Base-by-base conservation (phyloP, 768 basidiomycete genomes). In the Pisolithus marmoratus region DNA sequence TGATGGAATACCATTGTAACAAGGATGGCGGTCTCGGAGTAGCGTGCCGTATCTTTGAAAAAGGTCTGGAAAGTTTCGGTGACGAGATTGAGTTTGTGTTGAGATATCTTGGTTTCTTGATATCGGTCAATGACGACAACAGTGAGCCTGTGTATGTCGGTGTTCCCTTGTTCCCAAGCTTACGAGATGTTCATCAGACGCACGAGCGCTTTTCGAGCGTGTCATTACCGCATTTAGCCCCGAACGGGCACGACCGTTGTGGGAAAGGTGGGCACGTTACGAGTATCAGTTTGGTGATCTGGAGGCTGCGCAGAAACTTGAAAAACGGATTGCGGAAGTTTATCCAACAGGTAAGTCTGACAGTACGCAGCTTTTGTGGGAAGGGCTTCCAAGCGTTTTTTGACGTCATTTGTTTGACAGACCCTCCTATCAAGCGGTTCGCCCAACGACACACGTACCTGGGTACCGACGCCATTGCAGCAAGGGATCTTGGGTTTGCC, bases 241-340 rank as follows among this genome's bases (percentile, higher is more conserved):
- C 8, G 88, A 90, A 42, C 81, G 82, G 38, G 90, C 91, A 15
- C 77, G 89, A 34, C 85, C 88, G 0, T 76, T 98, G 17, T 99
- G 94, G 94, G 93, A 96, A 63, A 82, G 90, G 41, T 98, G 94
- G 96, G 85, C 93, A 4, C 78, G 87, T 50, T 95, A 95, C 70
- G 92, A 96, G 67, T 97, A 94, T 70, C 86, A 90, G 61, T 97
- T 89, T 62, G 92, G 92, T n/a, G 92, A 94, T 68, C 74, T 94
- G 34, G 84, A 89, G 40, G 87, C 90, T 2, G 82, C 90, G 2
- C 83, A 89, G 58, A 91, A 94, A 68, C 80, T 97, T 44, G 94
- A 96, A 67, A 84, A 84, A 54, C 82, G 96, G 8, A 88, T 97
- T 60, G 75, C 85, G 1, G 94, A 97, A 54, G 82, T 84, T 1